These are phyloP conservation scores for Phytophthora cactorum DNA, from an alignment of 352 stramenopile genomes.

Conservation along the genomic window DNA sequence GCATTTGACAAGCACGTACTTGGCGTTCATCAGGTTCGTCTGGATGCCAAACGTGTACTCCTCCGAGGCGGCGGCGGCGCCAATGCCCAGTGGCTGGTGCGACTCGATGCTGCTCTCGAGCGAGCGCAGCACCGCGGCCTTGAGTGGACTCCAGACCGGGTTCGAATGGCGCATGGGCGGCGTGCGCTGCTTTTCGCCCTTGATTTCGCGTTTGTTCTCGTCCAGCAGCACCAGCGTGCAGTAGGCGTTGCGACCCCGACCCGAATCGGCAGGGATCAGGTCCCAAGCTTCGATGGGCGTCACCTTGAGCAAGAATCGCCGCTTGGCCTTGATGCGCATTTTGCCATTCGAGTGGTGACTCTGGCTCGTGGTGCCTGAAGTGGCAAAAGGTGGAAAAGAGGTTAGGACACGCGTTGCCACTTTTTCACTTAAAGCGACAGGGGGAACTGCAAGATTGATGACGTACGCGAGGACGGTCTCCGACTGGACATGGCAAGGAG, in stretches of 20 bases:
- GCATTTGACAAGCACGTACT: slow-evolving; percentile 88
- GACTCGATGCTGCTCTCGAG: slow-evolving; percentile 82
- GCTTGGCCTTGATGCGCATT: slow-evolving; percentile 70
- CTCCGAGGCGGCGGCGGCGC: slow-evolving; percentile 76
- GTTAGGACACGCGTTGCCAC: slow-evolving; percentile 3
- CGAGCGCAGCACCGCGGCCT: slow-evolving; percentile 78
- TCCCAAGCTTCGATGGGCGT: slow-evolving; percentile 85
- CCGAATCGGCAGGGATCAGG: slow-evolving; percentile 65
- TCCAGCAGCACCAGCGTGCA: slow-evolving; percentile 87
- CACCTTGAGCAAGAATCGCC: slow-evolving; percentile 84
- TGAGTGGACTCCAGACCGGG: slow-evolving; percentile 86
- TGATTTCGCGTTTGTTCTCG: slow-evolving; percentile 86
- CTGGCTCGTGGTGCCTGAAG: slow-evolving; percentile 29
- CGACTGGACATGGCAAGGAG: slow-evolving; percentile 32
- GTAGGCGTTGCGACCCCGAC: slow-evolving; percentile 72
- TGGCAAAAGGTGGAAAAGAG: slow-evolving; percentile 5
- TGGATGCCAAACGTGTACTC: slow-evolving; percentile 90
- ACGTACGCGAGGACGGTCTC: slow-evolving; percentile 38
- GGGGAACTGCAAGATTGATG: neutral
- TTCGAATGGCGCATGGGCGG: slow-evolving; percentile 61
- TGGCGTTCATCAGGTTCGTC: slow-evolving; percentile 74
- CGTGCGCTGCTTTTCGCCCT: slow-evolving; percentile 88
- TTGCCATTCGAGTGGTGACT: slow-evolving; percentile 34
- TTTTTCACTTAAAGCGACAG: slow-evolving; percentile 16
- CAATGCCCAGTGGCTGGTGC: slow-evolving; percentile 87